Percentiles rank a stretch among this genome's conserved stretches.
These are phyloP conservation scores for Echites panduratus DNA, from an alignment of 257 asterid species.

Conservation along the genomic window DNA sequence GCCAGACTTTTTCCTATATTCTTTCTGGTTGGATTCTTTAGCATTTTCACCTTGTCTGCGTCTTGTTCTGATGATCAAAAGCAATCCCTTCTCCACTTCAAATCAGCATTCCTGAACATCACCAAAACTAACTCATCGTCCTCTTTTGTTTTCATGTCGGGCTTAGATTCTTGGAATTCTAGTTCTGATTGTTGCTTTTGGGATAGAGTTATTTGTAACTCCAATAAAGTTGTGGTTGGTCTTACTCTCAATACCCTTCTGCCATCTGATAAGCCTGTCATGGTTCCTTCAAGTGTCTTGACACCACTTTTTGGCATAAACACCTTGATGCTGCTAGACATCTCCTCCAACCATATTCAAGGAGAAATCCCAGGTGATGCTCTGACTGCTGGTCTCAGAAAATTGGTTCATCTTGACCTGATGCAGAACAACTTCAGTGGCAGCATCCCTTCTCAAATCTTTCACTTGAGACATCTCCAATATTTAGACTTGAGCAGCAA, in stretches of 20 bases:
- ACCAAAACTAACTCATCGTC: background rate
- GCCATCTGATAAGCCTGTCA: background rate
- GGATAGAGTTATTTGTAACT: conserved; percentile 21
- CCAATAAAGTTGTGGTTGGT: conserved; percentile 3
- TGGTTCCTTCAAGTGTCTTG: conserved; percentile 19
- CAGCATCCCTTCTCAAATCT: conserved; percentile 23
- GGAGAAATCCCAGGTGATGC: conserved; percentile 23
- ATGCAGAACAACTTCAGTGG: conserved; percentile 24
- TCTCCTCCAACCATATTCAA: conserved; percentile 22
- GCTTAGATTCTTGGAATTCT: conserved; percentile 23
- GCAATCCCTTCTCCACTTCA: conserved; percentile 27
- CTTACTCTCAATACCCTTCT: conserved; percentile 13
- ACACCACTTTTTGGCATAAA: conserved; percentile 22
- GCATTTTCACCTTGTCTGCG: conserved; percentile 3
- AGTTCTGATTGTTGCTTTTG: conserved; percentile 25
- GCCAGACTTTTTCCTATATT: background rate
- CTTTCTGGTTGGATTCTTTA: conserved; percentile 19
- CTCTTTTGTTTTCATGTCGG: background rate
- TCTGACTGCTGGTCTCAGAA: conserved; percentile 19
- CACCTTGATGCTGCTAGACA: conserved; percentile 24
- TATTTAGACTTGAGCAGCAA: conserved; percentile 26
- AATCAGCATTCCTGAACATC: conserved; percentile 12
- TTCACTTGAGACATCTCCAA: conserved; percentile 20
- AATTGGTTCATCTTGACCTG: conserved; percentile 20
- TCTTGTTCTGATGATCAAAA: conserved; percentile 22